Evolutionary conservation across 371 early-diverging fungal species (phyloP).

Genomic region (Capillidium rhysosporum): DNA sequence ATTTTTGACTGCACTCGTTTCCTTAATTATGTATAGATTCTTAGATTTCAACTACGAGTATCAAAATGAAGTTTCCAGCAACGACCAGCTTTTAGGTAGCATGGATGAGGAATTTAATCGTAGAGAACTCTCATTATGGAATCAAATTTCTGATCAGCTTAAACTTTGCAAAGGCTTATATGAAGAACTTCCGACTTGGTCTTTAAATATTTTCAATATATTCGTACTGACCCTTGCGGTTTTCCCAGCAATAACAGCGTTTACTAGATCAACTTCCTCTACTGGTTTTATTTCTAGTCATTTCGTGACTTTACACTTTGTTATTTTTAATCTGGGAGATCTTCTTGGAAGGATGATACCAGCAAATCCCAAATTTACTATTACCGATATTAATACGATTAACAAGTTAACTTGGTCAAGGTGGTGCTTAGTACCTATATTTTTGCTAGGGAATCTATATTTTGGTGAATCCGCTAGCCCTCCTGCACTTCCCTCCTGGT

Average conservation of each 20-base stretch:
- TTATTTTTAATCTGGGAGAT: conserved; percentile 54
- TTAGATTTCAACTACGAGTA: no score
- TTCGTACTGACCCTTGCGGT: conserved; percentile 47
- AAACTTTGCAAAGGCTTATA: not conserved
- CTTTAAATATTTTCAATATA: conserved; percentile 13
- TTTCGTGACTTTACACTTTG: conserved; percentile 39
- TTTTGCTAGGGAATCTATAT: conserved; percentile 40
- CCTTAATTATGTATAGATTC: no score
- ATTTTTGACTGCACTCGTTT: not conserved
- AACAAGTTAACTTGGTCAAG: conserved; percentile 22
- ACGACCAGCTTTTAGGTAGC: not conserved
- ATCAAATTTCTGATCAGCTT: not conserved
- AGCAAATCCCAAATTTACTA: conserved; percentile 11
- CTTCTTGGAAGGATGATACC: conserved; percentile 42
- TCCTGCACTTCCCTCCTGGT: conserved; percentile 25
- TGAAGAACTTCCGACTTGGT: not conserved
- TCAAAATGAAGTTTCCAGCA: not conserved
- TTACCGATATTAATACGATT: conserved; percentile 14
- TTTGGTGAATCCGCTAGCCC: conserved; percentile 7
- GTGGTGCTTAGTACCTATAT: conserved; percentile 38
- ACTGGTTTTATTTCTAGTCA: conserved; percentile 38
- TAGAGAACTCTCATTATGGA: not conserved
- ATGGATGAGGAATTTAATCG: not conserved
- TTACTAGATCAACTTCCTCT: conserved; percentile 29
- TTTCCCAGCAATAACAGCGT: conserved; percentile 55